Base-by-base conservation (phyloP, 2,329 filamentous ascomycete species). In the Trichophyton equinum region DNA sequence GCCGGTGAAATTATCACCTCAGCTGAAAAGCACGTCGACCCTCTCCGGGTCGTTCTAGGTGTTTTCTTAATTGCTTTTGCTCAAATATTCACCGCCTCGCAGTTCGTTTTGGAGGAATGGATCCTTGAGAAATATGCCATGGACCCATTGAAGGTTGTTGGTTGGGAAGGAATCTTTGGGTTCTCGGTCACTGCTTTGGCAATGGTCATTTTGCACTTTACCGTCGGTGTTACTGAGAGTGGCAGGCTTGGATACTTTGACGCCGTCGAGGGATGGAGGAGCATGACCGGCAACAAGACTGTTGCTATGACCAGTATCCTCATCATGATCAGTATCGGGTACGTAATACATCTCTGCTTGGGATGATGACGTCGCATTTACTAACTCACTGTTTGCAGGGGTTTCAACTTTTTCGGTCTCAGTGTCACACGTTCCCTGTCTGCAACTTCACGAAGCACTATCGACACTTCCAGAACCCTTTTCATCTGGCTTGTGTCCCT, bases 311-410 rank as follows among this genome's bases (percentile, higher is more conserved):
- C 89, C 22, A 95, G 90, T 65, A 60, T 97, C 6, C 74, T 95
- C 62, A 97, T 97, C 72, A 99, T 99, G 94, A 82, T 99, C 66
- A 95, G 90, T 69, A 99, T 99, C 68, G 92, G 92, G 88, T 95
- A 83, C 71, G 84, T 78, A 25, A 58, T 33, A 42, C 63, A 27
- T 4, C 27, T 18, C 11, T 40, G 2, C 53, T 15, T 44, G 8
- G 6, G 4, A 36, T 30, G 30, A 30, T 13, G 55, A 1, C 8
- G 4, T 11, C 9, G 1, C 20, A 36, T 15, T 44, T 27, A 44
- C 56, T 57, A 57, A 58, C 30, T 55, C 40, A 18, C 30, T 59
- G 49, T 60, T 66, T 68, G 62, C 64, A 95, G 90, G 65, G 91
- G 92, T 60, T 99, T 97, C 82, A 99, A 99, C 77, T 99, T 95